These are phyloP conservation scores for Pyrenochaeta sp. DNA, from an alignment of 2,329 filamentous ascomycete species.

Conservation along the genomic window DNA sequence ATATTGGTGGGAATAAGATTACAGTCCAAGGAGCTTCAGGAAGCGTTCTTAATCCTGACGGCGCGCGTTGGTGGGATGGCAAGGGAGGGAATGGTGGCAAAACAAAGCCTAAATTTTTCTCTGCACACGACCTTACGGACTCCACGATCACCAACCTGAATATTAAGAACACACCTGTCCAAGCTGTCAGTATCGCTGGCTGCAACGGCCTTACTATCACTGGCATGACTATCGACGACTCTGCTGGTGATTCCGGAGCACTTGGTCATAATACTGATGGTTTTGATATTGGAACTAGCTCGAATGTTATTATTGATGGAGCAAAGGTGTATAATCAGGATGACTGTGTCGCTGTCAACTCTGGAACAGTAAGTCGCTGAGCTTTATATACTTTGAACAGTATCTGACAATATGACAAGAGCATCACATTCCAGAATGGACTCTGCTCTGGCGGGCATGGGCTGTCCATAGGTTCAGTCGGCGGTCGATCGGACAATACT, in stretches of 20 bases:
- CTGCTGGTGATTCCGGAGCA: constrained; percentile 56
- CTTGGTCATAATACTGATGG: constrained; percentile 62
- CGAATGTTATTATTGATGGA: constrained; percentile 58
- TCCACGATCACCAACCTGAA: constrained; percentile 60
- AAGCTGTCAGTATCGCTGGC: constrained; percentile 59
- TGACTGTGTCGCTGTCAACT: constrained; percentile 67
- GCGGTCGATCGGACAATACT: constrained; percentile 62
- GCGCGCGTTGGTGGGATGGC: constrained; percentile 61
- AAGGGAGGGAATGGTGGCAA: constrained; percentile 58
- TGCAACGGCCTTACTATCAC: constrained; percentile 56
- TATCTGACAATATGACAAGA: constrained; percentile 10
- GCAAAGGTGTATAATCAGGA: constrained; percentile 66
- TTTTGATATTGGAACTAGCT: constrained; percentile 63
- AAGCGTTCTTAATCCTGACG: constrained; percentile 65
- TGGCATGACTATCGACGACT: constrained; percentile 65
- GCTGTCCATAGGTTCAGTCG: constrained; percentile 66
- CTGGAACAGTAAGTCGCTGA: constrained; percentile 50
- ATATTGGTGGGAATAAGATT: constrained; percentile 65
- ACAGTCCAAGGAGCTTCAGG: constrained; percentile 66
- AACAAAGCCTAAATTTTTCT: constrained; percentile 61
- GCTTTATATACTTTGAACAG: constrained; percentile 4
- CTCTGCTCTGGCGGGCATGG: constrained; percentile 64
- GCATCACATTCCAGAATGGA: constrained; percentile 50
- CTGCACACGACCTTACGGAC: constrained; percentile 59
- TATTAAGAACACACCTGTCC: constrained; percentile 64